Conservation (phyloP, 202 grass and related monocot genomes). For the Alloteropsis angusta region DNA sequence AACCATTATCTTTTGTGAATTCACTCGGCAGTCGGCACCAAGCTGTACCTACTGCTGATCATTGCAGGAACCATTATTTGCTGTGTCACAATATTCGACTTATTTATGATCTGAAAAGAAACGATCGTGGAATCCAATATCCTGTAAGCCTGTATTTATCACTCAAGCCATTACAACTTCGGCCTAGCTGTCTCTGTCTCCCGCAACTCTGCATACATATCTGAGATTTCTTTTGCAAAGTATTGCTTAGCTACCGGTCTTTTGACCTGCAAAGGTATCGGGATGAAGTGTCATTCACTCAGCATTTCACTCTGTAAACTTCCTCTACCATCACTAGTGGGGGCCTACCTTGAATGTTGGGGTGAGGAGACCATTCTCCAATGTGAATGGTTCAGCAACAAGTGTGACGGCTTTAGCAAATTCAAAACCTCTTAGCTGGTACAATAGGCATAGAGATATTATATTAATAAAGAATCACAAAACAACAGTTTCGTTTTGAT, state of each 20-base stretch:
- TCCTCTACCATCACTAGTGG: not conserved
- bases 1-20: too few species aligned
- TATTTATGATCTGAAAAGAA: not conserved
- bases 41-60: not conserved
- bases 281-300: not conserved
- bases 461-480: not conserved
- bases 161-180: slow-evolving; percentile 8
- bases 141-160: not conserved
- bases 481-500: not conserved
- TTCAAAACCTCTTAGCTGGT: slow-evolving; percentile 93
- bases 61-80: not conserved
- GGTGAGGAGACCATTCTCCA: slow-evolving; percentile 89
- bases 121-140: not conserved
- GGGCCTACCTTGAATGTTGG: slow-evolving; percentile 79
- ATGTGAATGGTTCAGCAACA: slow-evolving; percentile 72
- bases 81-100: not conserved
- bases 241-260: slow-evolving; percentile 85
- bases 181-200: slow-evolving; percentile 26
- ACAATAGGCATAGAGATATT: slow-evolving; percentile 9
- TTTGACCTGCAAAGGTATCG: slow-evolving; percentile 49
- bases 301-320: not conserved
- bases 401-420: slow-evolving; percentile 76
- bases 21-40: too few species aligned
- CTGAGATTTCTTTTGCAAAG: slow-evolving; percentile 59
- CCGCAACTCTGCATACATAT: slow-evolving; percentile 65